Percentiles rank a stretch among this genome's conserved stretches.
Evolutionary conservation across 305 asterid genomes (phyloP).

Genomic region (Solanum chacoense): DNA sequence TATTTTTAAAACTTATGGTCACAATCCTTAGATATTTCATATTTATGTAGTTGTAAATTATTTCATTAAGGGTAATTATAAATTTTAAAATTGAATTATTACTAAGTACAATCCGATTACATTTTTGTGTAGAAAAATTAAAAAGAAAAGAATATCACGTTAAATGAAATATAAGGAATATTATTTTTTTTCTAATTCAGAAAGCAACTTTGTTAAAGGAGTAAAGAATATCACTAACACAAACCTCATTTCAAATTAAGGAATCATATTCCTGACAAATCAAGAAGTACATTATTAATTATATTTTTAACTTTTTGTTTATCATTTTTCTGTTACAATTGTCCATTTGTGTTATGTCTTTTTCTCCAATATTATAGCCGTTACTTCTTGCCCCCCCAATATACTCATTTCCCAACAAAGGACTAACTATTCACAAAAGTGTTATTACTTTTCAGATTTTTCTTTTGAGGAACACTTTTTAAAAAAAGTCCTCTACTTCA

Average conservation of each 20-base stretch:
- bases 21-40: neutral
- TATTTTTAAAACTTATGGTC: neutral
- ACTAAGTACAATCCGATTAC: neutral
- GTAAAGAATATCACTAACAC: neutral
- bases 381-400: neutral
- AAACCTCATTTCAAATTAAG: neutral
- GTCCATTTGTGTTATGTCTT: neutral
- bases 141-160: neutral
- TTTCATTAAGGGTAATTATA: neutral
- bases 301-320: neutral
- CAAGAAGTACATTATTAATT: neutral
- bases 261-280: neutral
- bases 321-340: neutral
- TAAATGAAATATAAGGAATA: neutral
- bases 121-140: neutral
- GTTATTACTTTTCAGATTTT: neutral
- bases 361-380: slow-evolving; percentile 1
- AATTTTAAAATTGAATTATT: neutral
- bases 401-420: neutral
- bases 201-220: neutral
- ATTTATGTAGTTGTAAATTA: neutral
- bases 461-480: neutral
- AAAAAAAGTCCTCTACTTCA: neutral
- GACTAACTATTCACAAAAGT: neutral
- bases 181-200: neutral